These are phyloP conservation scores for Aspergillus neoniger DNA, from an alignment of 2,329 filamentous ascomycete species.

Conservation along the genomic window DNA sequence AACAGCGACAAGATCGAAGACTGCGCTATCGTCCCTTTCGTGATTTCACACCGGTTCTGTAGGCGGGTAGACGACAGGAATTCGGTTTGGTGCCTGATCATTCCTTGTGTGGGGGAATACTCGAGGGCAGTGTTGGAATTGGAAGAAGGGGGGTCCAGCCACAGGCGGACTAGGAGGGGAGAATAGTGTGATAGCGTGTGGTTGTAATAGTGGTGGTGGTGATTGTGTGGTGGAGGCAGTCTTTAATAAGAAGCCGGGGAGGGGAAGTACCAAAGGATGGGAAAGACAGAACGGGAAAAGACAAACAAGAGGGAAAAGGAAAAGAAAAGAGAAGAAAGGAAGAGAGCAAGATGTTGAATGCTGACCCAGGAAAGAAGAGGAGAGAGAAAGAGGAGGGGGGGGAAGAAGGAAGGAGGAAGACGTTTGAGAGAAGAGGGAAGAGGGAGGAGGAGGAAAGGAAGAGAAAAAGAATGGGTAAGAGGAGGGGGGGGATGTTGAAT, in stretches of 20 bases:
- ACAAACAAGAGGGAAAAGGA: constrained; percentile 26
- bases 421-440: constrained; percentile 23
- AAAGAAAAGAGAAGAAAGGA: constrained; percentile 24
- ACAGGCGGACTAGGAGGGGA: constrained; percentile 36
- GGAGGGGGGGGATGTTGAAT: constrained; percentile 18
- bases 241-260: constrained; percentile 10
- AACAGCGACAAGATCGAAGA: constrained; percentile 28
- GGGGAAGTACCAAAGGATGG: constrained; percentile 9
- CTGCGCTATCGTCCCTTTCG: constrained; percentile 43
- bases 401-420: constrained; percentile 19
- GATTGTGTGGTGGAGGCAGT: constrained; percentile 3
- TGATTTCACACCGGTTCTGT: constrained; percentile 46
- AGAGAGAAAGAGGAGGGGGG: constrained; percentile 4
- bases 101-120: constrained; percentile 42
- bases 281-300: constrained; percentile 20
- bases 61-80: constrained; percentile 43
- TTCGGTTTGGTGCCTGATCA: constrained; percentile 46
- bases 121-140: constrained; percentile 25
- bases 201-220: background rate
- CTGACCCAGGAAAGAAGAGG: background rate
- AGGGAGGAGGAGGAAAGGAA: constrained; percentile 16
- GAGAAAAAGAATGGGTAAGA: constrained; percentile 21
- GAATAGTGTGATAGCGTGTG: constrained; percentile 8
- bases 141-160: constrained; percentile 40
- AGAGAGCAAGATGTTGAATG: constrained; percentile 26